Evolutionary conservation across 2,329 filamentous ascomycete species (phyloP), one percentile per base, ranked within the genome.

Genomic region (Fusarium sp.): DNA sequence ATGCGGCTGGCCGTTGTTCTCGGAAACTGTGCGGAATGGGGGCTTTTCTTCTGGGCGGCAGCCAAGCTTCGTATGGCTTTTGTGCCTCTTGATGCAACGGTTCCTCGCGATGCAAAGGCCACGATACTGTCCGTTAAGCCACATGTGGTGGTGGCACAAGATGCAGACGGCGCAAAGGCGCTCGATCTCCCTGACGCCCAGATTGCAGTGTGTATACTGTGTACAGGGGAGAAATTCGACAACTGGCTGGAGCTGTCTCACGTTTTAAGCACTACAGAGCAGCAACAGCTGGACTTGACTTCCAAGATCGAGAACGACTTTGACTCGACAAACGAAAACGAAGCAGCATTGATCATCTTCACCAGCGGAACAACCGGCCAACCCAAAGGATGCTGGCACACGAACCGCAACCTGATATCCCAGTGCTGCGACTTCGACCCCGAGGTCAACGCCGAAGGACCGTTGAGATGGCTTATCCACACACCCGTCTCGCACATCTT

Each of bases 341-440:
- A 76, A 47, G 75, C 70, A 9, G 77, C 78, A 7, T 74, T 83
- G 40, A 78, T 84, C 46, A 74, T 84, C 31, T 84, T 84, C 71
- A 84, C 82, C 20, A 84, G 82, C 64, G 83, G 83, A 20, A 85
- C 82, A n/a, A 84, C 82, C 1, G 81, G 80, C 8, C 70, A 78
- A 1, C 81, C 83, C 7, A 85, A 85, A 66, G 81, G 78, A 46
- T 83, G 81, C 57, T 75, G 76, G 15, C 78, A 83, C 60, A 81
- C 79, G 8, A 76, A 78, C 65, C 64, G 73, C 29, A 83, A 81
- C 56, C 55, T 81, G n/a, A 73, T 79, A 10, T 78, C 80, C 2
- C 76, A 79, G 56, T 76, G 74, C 15, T 72, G 76, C 59, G 74
- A 78, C 48, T 78, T 80, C 54, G 78, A 80, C 39, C 72, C 78